These are phyloP conservation scores for Neurospora tetraspora DNA, from an alignment of 495 filamentous ascomycete species.

Conservation along the genomic window DNA sequence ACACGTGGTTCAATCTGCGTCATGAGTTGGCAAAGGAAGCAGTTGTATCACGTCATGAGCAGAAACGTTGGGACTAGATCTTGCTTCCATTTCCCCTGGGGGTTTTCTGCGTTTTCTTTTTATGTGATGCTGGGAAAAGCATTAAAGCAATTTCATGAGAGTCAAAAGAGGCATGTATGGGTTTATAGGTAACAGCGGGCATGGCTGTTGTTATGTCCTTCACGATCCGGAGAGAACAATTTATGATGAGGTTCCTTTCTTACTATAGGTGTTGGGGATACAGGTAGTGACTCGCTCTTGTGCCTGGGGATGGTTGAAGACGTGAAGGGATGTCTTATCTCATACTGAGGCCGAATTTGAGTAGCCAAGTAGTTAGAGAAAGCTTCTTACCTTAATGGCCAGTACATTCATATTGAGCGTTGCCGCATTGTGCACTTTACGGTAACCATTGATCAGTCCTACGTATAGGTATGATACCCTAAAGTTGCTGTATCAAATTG, in stretches of 20 bases:
- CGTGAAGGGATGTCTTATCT: not conserved
- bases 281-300: not conserved
- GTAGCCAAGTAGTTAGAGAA: not conserved
- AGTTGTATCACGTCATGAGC: not conserved
- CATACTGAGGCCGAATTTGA: not conserved
- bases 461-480: not conserved
- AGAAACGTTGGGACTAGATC: not conserved
- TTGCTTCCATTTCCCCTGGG: not conserved
- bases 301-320: not conserved
- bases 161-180: not conserved
- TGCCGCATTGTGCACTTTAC: not conserved
- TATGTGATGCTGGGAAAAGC: not conserved
- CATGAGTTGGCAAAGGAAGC: constrained; percentile 2
- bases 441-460: not conserved
- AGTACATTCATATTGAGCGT: not conserved
- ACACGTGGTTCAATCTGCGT: constrained; percentile 13
- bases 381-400: not conserved
- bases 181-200: not conserved
- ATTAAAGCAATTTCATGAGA: not conserved
- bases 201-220: not conserved
- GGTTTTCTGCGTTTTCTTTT: not conserved
- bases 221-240: not conserved
- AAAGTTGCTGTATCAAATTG: not conserved
- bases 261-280: not conserved
- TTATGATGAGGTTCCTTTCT: not conserved